A percentile compares a stretch with the other conserved stretches of the same genome.
These are phyloP conservation scores for Tolypocladium paradoxum DNA, from an alignment of 2,329 filamentous ascomycete genomes.

Conservation along the genomic window DNA sequence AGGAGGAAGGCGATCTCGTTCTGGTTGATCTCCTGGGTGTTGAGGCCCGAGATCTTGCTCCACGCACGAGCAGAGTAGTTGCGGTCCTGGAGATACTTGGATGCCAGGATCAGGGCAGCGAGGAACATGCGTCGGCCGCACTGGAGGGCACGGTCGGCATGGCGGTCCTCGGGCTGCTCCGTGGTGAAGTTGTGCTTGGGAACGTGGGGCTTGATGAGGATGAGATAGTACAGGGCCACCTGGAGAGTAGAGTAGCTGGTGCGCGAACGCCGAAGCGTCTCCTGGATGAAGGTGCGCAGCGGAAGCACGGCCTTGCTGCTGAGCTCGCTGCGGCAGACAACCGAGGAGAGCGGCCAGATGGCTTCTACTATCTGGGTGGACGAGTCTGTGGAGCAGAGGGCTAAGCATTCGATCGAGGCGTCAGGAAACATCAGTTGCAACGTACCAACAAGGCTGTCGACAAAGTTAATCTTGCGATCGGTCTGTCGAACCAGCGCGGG, in stretches of 20 bases:
- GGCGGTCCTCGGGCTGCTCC: conserved; percentile 67
- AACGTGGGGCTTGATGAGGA: conserved; percentile 85
- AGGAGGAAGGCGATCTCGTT: conserved; percentile 89
- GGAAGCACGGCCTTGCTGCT: conserved; percentile 72
- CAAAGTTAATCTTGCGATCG: conserved; percentile 89
- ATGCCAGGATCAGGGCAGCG: conserved; percentile 85
- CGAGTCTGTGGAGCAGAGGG: conserved; percentile 56
- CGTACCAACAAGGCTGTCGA: conserved; percentile 97
- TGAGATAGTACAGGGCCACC: conserved; percentile 90
- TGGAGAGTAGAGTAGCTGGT: conserved; percentile 97
- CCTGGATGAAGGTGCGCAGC: conserved; percentile 91
- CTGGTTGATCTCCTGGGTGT: conserved; percentile 86
- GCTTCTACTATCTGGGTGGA: conserved; percentile 94
- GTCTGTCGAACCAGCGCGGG: conserved; percentile 74
- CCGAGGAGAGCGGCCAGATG: conserved; percentile 88
- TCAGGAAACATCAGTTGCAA: conserved; percentile 19
- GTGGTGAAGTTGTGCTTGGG: conserved; percentile 75
- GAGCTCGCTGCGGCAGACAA: conserved; percentile 62
- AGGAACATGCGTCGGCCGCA: conserved; percentile 97
- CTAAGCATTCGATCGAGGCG: conserved; percentile 19
- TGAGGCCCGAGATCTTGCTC: conserved; percentile 98
- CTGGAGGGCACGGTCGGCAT: conserved; percentile 70
- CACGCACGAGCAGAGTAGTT: conserved; percentile 96
- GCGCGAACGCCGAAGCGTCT: conserved; percentile 86
- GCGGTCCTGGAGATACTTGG: conserved; percentile 94